These are phyloP conservation scores for Sporisorium graminicola DNA, from an alignment of 1,284 basidiomycete species.

Conservation along the genomic window DNA sequence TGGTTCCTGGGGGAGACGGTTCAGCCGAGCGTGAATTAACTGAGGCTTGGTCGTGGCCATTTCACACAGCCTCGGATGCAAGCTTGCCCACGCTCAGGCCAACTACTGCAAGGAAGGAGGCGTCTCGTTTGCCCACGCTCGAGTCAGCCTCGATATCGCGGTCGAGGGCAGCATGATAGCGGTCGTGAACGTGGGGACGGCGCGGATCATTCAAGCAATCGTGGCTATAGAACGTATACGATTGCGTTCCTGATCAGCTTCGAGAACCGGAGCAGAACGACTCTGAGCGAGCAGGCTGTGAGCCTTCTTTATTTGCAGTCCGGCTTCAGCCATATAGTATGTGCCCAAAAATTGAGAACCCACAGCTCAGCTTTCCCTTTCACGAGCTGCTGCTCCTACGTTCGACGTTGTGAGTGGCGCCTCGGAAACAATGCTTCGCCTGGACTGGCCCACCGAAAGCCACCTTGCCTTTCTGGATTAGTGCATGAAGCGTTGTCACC, in stretches of 20 bases:
- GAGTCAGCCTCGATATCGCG: background rate
- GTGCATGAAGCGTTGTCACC: background rate
- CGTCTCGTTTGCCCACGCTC: constrained; percentile 12
- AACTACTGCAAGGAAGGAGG: background rate
- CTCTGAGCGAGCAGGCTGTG: too few species aligned
- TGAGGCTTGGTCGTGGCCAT: background rate
- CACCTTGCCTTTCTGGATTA: background rate
- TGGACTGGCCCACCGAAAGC: background rate
- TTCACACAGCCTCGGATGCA: background rate
- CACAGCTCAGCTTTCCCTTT: background rate
- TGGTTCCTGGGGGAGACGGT: background rate
- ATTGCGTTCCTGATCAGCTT: background rate
- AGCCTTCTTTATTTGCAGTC: too few species aligned
- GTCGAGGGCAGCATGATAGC: background rate
- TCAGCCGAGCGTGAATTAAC: background rate
- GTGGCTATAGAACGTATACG: background rate
- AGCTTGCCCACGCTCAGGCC: background rate
- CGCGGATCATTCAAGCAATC: background rate
- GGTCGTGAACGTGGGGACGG: background rate
- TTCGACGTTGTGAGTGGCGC: background rate
- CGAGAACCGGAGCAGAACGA: background rate
- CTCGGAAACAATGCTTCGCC: background rate
- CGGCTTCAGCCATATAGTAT: too few species aligned
- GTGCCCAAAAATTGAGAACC: too few species aligned
- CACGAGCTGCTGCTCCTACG: background rate